These are phyloP conservation scores for Sporothrix protearum DNA, from an alignment of 2,329 filamentous ascomycete genomes.

Conservation along the genomic window DNA sequence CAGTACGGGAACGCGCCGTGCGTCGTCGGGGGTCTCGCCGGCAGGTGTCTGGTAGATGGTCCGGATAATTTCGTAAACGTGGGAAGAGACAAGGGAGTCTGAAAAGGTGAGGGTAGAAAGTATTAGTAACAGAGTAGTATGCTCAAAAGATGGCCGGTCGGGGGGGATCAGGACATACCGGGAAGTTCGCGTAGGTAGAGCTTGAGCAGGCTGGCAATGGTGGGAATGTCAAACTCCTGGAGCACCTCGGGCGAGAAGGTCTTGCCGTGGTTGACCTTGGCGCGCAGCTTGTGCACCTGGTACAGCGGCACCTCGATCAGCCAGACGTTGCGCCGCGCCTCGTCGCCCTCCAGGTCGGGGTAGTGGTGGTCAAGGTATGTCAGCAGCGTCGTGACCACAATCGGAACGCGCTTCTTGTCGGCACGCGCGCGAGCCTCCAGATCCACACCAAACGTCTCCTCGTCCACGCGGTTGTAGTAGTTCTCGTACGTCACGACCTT, in stretches of 20 bases:
- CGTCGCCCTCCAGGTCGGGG: constrained; percentile 93
- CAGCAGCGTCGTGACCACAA: constrained; percentile 86
- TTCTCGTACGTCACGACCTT: constrained; percentile 94
- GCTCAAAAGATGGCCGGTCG: neutral
- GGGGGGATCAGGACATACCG: constrained; percentile 34
- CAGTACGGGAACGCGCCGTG: constrained; percentile 79
- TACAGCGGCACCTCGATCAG: constrained; percentile 83
- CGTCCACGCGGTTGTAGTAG: constrained; percentile 97
- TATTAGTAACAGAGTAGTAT: too few species aligned
- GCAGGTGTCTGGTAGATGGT: constrained; percentile 87
- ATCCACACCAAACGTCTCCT: constrained; percentile 96
- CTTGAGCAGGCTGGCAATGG: constrained; percentile 88
- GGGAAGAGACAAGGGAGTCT: constrained; percentile 98
- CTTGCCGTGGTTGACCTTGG: constrained; percentile 83
- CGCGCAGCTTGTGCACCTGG: constrained; percentile 79
- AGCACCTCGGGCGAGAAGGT: constrained; percentile 70
- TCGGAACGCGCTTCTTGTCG: constrained; percentile 90
- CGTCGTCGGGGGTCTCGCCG: constrained; percentile 66
- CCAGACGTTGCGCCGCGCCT: constrained; percentile 89
- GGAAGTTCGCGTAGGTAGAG: constrained; percentile 93
- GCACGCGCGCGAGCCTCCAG: constrained; percentile 91
- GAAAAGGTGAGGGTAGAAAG: neutral
- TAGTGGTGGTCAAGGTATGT: constrained; percentile 97
- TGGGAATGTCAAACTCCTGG: constrained; percentile 86
- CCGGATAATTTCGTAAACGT: constrained; percentile 98